These are phyloP conservation scores for Venturia effusa DNA, from an alignment of 2,329 filamentous ascomycete species.

Conservation along the genomic window DNA sequence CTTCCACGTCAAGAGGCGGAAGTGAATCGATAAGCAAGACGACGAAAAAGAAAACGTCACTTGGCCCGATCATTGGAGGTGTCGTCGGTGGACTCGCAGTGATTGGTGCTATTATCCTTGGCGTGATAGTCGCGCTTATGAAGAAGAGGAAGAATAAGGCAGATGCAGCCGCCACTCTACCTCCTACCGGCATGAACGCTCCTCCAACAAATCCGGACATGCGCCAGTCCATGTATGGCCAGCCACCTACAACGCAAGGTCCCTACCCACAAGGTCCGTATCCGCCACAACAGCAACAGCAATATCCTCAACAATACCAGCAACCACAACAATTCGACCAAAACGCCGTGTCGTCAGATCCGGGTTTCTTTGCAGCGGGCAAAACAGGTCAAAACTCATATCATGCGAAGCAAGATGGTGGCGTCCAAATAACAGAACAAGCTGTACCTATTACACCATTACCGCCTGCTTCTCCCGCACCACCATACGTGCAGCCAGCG, in stretches of 20 bases:
- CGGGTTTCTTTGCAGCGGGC: not conserved
- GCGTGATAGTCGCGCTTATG: conserved; percentile 5
- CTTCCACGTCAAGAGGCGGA: not conserved
- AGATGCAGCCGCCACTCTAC: not conserved
- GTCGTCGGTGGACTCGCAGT: conserved; percentile 11
- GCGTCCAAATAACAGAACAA: not conserved
- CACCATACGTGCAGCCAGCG: not conserved
- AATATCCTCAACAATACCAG: not conserved
- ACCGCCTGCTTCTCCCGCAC: not conserved
- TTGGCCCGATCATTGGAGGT: conserved; percentile 13
- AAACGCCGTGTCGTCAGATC: not conserved
- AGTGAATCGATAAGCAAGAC: not conserved
- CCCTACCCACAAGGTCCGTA: not conserved
- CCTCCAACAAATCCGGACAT: not conserved
- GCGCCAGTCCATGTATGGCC: not conserved
- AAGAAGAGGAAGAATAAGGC: conserved; percentile 6
- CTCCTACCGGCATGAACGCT: not conserved
- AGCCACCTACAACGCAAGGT: not conserved
- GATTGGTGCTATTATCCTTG: conserved; percentile 1
- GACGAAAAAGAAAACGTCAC: not conserved
- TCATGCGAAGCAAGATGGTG: not conserved
- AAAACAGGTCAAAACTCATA: not conserved
- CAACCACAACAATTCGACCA: not conserved
- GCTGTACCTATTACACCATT: not conserved
- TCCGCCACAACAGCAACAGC: not conserved